Evolutionary conservation across 345 rosid genomes (phyloP).

Genomic region (sweet orange (Citrus sinensis)): DNA sequence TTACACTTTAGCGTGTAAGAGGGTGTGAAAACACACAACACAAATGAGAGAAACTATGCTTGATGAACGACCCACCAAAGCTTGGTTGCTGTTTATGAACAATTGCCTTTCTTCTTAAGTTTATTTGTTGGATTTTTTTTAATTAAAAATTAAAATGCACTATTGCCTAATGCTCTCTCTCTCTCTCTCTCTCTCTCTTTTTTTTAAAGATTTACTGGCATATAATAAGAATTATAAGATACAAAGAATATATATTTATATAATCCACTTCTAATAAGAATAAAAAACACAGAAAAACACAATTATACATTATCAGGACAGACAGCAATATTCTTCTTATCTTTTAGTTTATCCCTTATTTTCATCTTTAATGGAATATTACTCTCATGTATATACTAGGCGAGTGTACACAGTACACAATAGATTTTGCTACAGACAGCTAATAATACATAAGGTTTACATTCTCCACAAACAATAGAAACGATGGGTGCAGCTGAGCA

Average conservation of each 20-base stretch:
- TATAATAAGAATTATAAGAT: no score
- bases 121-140: background rate
- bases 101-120: background rate
- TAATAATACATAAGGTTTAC: background rate
- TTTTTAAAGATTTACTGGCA: no score
- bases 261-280: no score
- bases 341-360: no score
- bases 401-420: background rate
- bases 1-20: background rate
- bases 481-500: background rate
- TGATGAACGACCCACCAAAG: background rate
- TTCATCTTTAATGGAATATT: no score
- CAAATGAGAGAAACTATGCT: background rate
- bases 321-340: no score
- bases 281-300: no score
- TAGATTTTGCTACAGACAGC: background rate
- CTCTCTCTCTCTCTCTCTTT: no score
- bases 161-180: no score
- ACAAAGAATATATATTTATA: background rate
- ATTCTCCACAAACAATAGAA: background rate
- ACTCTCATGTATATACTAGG: no score
- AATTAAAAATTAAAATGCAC: no score
- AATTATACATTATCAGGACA: no score
- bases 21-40: background rate
- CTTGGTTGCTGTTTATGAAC: background rate